Evolutionary conservation across 257 asterid genomes (phyloP).

Genomic region (Penstemon barbatus): DNA sequence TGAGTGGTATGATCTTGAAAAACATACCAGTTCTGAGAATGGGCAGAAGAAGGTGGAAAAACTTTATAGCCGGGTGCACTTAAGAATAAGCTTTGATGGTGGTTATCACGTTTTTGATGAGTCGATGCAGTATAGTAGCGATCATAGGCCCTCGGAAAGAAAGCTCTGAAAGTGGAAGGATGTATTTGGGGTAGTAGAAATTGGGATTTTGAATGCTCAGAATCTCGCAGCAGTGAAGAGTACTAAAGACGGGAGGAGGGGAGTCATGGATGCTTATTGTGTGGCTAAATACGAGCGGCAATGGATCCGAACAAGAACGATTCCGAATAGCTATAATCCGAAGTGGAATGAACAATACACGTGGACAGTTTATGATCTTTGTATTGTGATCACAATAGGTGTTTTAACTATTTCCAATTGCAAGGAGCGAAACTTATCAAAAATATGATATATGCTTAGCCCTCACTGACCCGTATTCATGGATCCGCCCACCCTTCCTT

Average conservation of each 20-base stretch:
- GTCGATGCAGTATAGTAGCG: constrained; percentile 79
- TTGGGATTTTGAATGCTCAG: constrained; percentile 79
- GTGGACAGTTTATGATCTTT: constrained; percentile 72
- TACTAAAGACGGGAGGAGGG: constrained; percentile 45
- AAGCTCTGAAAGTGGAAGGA: constrained; percentile 67
- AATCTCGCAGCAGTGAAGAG: constrained; percentile 65
- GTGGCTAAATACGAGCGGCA: constrained; percentile 73
- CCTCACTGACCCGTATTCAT: too few species aligned
- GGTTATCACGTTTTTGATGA: constrained; percentile 98
- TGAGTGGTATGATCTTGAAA: constrained; percentile 80
- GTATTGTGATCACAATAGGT: constrained; percentile 62
- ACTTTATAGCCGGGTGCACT: constrained; percentile 60
- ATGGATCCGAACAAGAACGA: constrained; percentile 68
- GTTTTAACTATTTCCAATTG: constrained; percentile 62
- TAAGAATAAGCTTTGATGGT: constrained; percentile 78
- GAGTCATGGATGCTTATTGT: constrained; percentile 75
- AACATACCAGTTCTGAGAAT: constrained; percentile 40
- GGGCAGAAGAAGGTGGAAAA: constrained; percentile 47
- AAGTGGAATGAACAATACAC: constrained; percentile 78
- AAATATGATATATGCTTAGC: too few species aligned
- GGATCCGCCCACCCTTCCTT: neutral
- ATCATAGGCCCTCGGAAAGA: constrained; percentile 67
- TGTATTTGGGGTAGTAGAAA: constrained; percentile 68
- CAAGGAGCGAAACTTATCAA: constrained; percentile 45
- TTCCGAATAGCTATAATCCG: constrained; percentile 47